Conservation (phyloP, 2,329 filamentous ascomycete species). For the Bipolaris sorokiniana region DNA sequence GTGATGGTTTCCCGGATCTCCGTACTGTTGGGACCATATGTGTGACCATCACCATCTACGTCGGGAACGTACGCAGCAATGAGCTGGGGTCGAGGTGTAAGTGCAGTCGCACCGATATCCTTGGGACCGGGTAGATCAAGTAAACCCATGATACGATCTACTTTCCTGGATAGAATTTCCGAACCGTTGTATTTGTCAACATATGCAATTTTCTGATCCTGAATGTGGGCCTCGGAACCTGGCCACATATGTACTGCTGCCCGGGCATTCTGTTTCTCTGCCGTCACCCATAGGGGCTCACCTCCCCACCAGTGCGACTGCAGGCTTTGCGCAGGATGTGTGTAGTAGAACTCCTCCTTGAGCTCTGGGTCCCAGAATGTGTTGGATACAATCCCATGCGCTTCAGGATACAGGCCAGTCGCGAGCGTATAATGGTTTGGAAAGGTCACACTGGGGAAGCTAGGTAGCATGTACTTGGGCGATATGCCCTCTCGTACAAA, state of each 20-base stretch:
- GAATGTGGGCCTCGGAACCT: constrained; percentile 86
- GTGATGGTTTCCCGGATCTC: constrained; percentile 81
- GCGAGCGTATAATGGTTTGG: constrained; percentile 92
- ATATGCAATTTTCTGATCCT: constrained; percentile 74
- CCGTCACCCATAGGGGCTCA: constrained; percentile 92
- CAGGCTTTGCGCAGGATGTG: constrained; percentile 74
- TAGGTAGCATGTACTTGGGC: constrained; percentile 89
- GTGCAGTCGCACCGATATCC: constrained; percentile 56
- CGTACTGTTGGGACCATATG: constrained; percentile 91
- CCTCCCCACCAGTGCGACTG: constrained; percentile 93
- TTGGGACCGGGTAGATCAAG: constrained; percentile 81
- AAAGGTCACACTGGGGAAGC: constrained; percentile 95
- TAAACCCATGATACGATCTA: constrained; percentile 77
- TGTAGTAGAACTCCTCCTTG: constrained; percentile 85
- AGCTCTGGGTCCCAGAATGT: constrained; percentile 87
- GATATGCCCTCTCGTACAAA: constrained; percentile 86
- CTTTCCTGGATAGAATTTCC: constrained; percentile 76
- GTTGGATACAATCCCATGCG: constrained; percentile 91
- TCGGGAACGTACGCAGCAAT: constrained; percentile 95
- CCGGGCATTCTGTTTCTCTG: constrained; percentile 78
- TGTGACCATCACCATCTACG: constrained; percentile 86
- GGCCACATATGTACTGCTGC: constrained; percentile 98
- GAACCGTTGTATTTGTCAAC: constrained; percentile 84
- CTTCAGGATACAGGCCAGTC: constrained; percentile 90
- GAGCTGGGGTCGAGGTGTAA: constrained; percentile 75